phyloP scores from a whole-genome alignment of 805 yeast species.

The Tanozyma kutaoensis region DNA sequence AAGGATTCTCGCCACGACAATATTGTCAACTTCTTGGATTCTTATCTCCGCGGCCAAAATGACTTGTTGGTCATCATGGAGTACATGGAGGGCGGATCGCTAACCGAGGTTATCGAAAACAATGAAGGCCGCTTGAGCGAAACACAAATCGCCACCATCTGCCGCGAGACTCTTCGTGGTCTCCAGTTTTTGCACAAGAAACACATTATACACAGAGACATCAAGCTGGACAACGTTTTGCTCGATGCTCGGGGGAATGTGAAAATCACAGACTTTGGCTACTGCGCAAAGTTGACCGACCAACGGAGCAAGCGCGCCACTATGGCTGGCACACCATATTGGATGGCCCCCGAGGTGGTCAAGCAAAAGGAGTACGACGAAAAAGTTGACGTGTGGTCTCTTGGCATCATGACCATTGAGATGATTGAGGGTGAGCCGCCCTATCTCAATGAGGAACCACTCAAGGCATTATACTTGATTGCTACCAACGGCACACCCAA shows the following conservation, averaged over 20 bases:
- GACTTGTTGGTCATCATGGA: slow-evolving; percentile 99
- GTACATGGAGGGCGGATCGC: slow-evolving; percentile 97
- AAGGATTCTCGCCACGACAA: slow-evolving; percentile 89
- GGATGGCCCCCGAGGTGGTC: slow-evolving; percentile 89
- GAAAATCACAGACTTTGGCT: slow-evolving; percentile 33
- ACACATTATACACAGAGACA: slow-evolving; percentile 69
- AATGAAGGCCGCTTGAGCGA: slow-evolving; percentile 62
- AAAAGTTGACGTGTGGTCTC: slow-evolving; percentile 73
- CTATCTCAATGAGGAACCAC: slow-evolving; percentile 66
- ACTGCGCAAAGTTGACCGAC: slow-evolving; percentile 59
- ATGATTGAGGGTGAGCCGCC: slow-evolving; percentile 86
- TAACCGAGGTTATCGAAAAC: slow-evolving; percentile 91
- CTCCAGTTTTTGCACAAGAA: slow-evolving; percentile 83
- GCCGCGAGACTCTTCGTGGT: slow-evolving; percentile 84
- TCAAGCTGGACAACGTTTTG: slow-evolving; percentile 32
- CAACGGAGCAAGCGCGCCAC: slow-evolving; percentile 64
- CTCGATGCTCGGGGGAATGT: slow-evolving; percentile 29
- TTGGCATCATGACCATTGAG: slow-evolving; percentile 78
- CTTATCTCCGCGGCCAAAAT: slow-evolving; percentile 63
- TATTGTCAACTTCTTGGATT: slow-evolving; percentile 88
- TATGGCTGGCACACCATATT: slow-evolving; percentile 81
- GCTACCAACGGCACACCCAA: slow-evolving; percentile 77
- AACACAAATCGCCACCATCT: slow-evolving; percentile 83
- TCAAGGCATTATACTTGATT: slow-evolving; percentile 62
- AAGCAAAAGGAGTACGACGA: slow-evolving; percentile 71